Percentiles rank a stretch among this genome's conserved stretches.
These are phyloP conservation scores for Carpinus viminea DNA, from an alignment of 306 rosid species.

Conservation along the genomic window DNA sequence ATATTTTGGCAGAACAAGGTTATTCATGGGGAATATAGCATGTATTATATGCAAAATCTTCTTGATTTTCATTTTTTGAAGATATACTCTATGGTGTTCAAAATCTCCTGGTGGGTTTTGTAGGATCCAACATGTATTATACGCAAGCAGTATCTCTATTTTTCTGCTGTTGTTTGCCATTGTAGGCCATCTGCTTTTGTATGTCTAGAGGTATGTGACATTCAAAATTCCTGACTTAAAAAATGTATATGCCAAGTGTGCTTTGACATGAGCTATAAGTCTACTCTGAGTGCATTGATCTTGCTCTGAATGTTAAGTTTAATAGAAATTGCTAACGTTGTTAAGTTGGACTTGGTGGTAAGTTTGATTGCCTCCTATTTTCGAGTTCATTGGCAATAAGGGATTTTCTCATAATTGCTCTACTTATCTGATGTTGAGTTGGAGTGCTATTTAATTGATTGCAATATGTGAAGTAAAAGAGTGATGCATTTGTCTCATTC, in stretches of 20 bases:
- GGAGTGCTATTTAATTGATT: neutral
- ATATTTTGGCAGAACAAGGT: neutral
- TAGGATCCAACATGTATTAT: slow-evolving; percentile 91
- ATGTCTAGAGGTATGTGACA: slow-evolving; percentile 79
- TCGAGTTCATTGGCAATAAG: neutral
- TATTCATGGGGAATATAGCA: slow-evolving; percentile 3
- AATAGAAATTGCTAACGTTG: slow-evolving; percentile 11
- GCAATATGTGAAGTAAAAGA: neutral
- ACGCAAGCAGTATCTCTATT: slow-evolving; percentile 93
- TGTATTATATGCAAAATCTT: no score
- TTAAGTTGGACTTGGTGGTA: neutral
- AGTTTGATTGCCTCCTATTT: neutral
- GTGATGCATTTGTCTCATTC: neutral
- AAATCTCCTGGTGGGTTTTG: slow-evolving; percentile 30
- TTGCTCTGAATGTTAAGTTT: slow-evolving; percentile 21
- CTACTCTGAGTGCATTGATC: neutral
- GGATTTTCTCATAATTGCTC: neutral
- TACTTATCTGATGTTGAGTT: neutral
- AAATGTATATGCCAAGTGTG: slow-evolving; percentile 22
- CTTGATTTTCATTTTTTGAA: slow-evolving; percentile 13
- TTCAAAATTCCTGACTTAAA: slow-evolving; percentile 7
- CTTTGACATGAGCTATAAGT: neutral
- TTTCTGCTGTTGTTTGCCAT: slow-evolving; percentile 80
- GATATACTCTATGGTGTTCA: slow-evolving; percentile 21
- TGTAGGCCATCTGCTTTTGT: slow-evolving; percentile 85